Conservation (phyloP, 2,329 filamentous ascomycete species). For the Dactylellina parvicollis region DNA sequence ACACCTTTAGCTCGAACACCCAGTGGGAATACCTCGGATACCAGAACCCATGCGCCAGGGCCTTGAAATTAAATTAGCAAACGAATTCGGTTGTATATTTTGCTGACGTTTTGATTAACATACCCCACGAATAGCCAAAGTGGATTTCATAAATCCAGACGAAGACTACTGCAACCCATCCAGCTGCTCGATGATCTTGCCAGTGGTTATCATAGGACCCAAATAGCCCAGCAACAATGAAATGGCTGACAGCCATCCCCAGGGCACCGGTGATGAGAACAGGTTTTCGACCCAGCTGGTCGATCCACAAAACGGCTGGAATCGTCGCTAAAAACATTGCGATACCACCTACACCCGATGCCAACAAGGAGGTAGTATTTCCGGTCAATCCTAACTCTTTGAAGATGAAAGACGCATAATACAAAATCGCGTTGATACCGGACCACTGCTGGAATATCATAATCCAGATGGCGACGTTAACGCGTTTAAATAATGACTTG, state of each 20-base stretch:
- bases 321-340: conserved; percentile 73
- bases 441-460: conserved; percentile 67
- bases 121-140: conserved; percentile 71
- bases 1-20: conserved; percentile 73
- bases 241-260: conserved; percentile 64
- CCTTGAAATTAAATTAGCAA: background rate
- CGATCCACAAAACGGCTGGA: conserved; percentile 66
- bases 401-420: conserved; percentile 66
- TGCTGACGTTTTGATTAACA: conserved; percentile 53
- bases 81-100: background rate
- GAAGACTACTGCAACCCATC: conserved; percentile 69
- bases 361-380: conserved; percentile 69
- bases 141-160: conserved; percentile 72
- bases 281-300: conserved; percentile 64
- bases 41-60: conserved; percentile 28
- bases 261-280: conserved; percentile 64
- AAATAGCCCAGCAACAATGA: conserved; percentile 68
- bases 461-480: conserved; percentile 60
- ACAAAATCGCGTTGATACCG: conserved; percentile 65
- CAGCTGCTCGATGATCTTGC: conserved; percentile 65
- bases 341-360: conserved; percentile 77
- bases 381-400: conserved; percentile 63
- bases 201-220: conserved; percentile 67
- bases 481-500: conserved; percentile 68
- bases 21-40: conserved; percentile 72